A percentile compares a stretch with the other conserved stretches of the same genome.
phyloP scores from a whole-genome alignment of 2,329 filamentous ascomycete genomes.

The Fusarium mundagurra region DNA sequence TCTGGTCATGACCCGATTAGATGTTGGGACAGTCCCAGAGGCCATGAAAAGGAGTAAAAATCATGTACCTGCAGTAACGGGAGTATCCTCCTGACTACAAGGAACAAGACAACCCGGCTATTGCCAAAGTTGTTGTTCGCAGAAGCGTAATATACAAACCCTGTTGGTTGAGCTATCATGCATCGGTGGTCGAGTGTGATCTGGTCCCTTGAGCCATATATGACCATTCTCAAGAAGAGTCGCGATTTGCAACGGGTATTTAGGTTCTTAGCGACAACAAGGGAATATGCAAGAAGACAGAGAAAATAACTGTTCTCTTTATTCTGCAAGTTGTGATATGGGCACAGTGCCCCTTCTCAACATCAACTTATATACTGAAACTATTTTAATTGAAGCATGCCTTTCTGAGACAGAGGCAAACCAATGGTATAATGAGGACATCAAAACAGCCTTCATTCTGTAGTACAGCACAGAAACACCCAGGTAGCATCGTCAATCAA shows the following conservation, averaged over 20 bases:
- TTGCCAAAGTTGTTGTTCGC: not conserved
- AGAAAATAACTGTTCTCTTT: not conserved
- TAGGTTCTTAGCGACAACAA: not conserved
- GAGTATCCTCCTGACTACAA: not conserved
- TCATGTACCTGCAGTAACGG: not conserved
- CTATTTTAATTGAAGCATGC: conserved; percentile 5
- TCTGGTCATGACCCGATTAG: not conserved
- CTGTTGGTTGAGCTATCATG: not conserved
- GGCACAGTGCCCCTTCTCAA: not conserved
- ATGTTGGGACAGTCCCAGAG: not conserved
- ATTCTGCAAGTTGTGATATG: not conserved
- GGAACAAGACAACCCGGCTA: not conserved
- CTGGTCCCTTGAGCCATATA: not conserved
- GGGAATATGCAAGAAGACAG: not conserved
- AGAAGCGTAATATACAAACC: not conserved
- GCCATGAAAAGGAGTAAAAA: not conserved
- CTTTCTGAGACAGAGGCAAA: conserved; percentile 20
- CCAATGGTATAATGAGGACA: conserved; percentile 28
- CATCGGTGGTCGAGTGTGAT: not conserved
- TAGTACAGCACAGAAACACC: not conserved
- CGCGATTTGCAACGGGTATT: not conserved
- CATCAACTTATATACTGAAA: conserved; percentile 1
- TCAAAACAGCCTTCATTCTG: not conserved
- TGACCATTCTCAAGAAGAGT: not conserved
- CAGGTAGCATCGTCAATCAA: conserved; percentile 5